Percentiles rank a stretch among this genome's conserved stretches.
phyloP scores from a whole-genome alignment of 108 stramenopile genomes.

The Cyclotella baltica region DNA sequence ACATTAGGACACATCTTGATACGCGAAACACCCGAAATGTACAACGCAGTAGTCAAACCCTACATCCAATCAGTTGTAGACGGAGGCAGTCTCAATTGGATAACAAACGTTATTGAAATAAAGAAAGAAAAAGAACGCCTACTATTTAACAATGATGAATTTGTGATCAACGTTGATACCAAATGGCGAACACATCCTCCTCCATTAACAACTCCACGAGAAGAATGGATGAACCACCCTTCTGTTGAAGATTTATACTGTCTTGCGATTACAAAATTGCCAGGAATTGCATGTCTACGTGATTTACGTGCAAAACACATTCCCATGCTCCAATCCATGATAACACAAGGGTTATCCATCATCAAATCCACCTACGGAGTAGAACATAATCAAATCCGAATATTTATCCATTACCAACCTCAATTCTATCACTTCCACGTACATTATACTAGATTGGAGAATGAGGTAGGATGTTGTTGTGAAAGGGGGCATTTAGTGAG shows the following conservation, averaged over 20 bases:
- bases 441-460: constrained; percentile 77
- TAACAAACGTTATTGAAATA: constrained; percentile 50
- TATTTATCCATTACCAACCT: constrained; percentile 81
- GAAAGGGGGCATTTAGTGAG: constrained; percentile 73
- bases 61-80: constrained; percentile 59
- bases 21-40: constrained; percentile 62
- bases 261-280: constrained; percentile 64
- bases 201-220: constrained; percentile 44
- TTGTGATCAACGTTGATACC: constrained; percentile 78
- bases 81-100: constrained; percentile 59
- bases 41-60: constrained; percentile 37
- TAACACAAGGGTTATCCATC: constrained; percentile 47
- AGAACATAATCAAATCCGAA: constrained; percentile 57
- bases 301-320: constrained; percentile 65
- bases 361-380: constrained; percentile 74
- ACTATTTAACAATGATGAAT: constrained; percentile 61
- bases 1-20: constrained; percentile 47
- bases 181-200: constrained; percentile 77
- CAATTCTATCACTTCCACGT: constrained; percentile 85
- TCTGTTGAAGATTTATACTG: constrained; percentile 65
- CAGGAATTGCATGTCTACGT: constrained; percentile 59
- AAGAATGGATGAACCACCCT: constrained; percentile 47
- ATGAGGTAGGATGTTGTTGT: constrained; percentile 62
- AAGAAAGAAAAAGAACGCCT: constrained; percentile 75
- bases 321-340: constrained; percentile 63